phyloP scores from a whole-genome alignment of 345 rosid species.

The Dipteronia sinensis region DNA sequence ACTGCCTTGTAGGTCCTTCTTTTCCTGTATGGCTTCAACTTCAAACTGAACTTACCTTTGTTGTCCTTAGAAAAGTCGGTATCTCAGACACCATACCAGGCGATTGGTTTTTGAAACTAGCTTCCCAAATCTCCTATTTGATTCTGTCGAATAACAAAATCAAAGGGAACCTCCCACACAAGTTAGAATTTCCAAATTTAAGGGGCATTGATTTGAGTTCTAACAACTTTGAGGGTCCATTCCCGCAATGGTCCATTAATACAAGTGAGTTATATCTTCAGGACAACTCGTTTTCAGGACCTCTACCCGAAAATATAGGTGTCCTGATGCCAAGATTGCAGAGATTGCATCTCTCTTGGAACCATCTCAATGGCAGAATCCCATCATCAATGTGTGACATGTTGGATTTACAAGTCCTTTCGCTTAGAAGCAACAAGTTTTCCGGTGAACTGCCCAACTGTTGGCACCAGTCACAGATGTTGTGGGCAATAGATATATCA shows the following conservation, averaged over 20 bases:
- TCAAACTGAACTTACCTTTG: constrained; percentile 46
- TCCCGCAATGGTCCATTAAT: constrained; percentile 54
- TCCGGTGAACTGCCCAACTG: constrained; percentile 46
- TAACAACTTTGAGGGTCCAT: constrained; percentile 49
- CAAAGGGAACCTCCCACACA: constrained; percentile 41
- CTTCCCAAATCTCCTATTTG: constrained; percentile 40
- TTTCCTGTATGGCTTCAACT: constrained; percentile 67
- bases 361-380: constrained; percentile 40
- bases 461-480: constrained; percentile 41
- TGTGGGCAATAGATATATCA: constrained; percentile 48
- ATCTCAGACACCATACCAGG: constrained; percentile 48
- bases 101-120: constrained; percentile 36
- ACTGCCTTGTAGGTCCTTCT: constrained; percentile 52
- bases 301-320: constrained; percentile 38
- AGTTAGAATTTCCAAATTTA: constrained; percentile 37
- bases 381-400: constrained; percentile 46
- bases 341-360: constrained; percentile 38
- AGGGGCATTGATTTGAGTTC: constrained; percentile 43
- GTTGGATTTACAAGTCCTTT: constrained; percentile 41
- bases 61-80: constrained; percentile 44
- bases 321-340: constrained; percentile 48
- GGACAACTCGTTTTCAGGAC: constrained; percentile 52
- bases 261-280: constrained; percentile 43
- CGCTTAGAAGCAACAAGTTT: constrained; percentile 40
- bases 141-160: constrained; percentile 48